phyloP scores from a whole-genome alignment of 208 protist species.

The Phytomonas sp. region DNA sequence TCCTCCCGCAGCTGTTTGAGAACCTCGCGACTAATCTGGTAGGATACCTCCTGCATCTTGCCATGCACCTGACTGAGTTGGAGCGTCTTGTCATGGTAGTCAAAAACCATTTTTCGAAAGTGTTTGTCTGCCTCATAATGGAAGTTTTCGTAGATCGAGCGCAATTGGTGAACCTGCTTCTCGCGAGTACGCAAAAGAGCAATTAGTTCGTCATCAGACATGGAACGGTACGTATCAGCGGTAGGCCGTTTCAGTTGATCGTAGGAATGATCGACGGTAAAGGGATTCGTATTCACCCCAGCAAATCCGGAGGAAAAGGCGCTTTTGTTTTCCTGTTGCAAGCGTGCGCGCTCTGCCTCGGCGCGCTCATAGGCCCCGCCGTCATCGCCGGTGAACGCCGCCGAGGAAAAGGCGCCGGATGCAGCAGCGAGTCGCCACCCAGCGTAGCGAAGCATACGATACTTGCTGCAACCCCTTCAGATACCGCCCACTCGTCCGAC shows the following conservation, averaged over 20 bases:
- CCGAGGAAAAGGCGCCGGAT: constrained; percentile 52
- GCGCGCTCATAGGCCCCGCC: constrained; percentile 20
- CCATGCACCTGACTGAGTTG: constrained; percentile 85
- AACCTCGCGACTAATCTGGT: constrained; percentile 73
- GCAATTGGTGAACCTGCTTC: constrained; percentile 47
- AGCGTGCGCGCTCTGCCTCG: constrained; percentile 20
- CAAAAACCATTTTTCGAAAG: constrained; percentile 76
- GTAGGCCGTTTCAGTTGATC: constrained; percentile 36
- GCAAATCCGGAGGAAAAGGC: not conserved
- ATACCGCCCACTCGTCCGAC: too few relatives aligned
- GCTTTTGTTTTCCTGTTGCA: constrained; percentile 16
- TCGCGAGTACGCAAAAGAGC: constrained; percentile 48
- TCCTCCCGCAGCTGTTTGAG: constrained; percentile 73
- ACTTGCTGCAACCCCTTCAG: too few relatives aligned
- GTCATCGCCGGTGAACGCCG: constrained; percentile 61
- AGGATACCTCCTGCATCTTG: constrained; percentile 67
- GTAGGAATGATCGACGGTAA: too few relatives aligned
- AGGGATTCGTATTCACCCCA: not conserved
- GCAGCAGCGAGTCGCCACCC: constrained; percentile 16
- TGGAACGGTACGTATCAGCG: constrained; percentile 56
- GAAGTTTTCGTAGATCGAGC: constrained; percentile 69
- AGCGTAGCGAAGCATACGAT: constrained; percentile 21
- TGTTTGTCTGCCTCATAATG: constrained; percentile 81
- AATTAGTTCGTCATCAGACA: constrained; percentile 46
- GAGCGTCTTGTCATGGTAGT: constrained; percentile 86